Conservation (phyloP, 192 early-diverging fungal species). For the Podila epicladia region DNA sequence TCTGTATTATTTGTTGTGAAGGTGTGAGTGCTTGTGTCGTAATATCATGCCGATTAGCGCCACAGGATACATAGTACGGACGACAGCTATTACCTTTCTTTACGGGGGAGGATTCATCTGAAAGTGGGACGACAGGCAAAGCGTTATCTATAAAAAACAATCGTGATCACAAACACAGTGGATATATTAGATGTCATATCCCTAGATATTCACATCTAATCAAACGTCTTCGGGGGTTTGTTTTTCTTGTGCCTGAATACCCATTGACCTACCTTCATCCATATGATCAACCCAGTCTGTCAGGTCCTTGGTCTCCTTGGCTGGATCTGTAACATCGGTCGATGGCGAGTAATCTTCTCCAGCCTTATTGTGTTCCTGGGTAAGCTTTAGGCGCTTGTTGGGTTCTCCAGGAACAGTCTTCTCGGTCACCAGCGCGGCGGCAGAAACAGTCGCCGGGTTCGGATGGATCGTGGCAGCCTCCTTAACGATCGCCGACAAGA, state of each 20-base stretch:
- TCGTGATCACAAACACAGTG: no score
- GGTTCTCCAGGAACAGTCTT: conserved; percentile 4
- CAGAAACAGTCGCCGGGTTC: neutral
- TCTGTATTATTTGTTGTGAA: no score
- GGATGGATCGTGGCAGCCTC: neutral
- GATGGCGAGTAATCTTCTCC: conserved; percentile 29
- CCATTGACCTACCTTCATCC: conserved; percentile 15
- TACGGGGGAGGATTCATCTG: no score
- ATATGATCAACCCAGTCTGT: conserved; percentile 22
- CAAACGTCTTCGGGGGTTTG: no score
- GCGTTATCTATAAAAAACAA: no score
- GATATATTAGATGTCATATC: no score
- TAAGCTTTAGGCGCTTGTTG: conserved; percentile 38
- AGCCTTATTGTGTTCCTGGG: conserved; percentile 7
- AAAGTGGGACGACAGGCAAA: no score
- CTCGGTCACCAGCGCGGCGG: neutral
- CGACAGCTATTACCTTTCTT: neutral
- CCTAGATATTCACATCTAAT: no score
- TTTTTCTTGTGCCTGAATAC: neutral
- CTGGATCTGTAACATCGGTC: conserved; percentile 21
- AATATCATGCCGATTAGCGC: no score
- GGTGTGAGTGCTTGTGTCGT: no score
- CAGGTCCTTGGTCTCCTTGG: conserved; percentile 24
- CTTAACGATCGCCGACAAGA: neutral
- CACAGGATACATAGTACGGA: no score